phyloP scores from a whole-genome alignment of 1,284 basidiomycete genomes.

The Pterulicium gracile region DNA sequence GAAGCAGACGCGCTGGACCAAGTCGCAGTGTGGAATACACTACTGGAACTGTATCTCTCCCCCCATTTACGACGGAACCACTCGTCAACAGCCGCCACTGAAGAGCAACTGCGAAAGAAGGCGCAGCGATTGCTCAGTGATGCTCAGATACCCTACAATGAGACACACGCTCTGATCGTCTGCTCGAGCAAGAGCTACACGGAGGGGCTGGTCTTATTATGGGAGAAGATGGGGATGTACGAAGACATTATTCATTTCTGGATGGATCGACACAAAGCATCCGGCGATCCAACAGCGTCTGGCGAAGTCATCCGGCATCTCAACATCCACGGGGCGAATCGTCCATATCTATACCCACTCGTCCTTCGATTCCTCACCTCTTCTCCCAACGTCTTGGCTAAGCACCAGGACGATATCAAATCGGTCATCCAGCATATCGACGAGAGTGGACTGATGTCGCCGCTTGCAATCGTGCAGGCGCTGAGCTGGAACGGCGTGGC shows the following conservation, averaged over 20 bases:
- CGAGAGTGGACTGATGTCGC: constrained; percentile 72
- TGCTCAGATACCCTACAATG: constrained; percentile 70
- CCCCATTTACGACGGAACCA: constrained; percentile 19
- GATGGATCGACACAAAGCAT: constrained; percentile 61
- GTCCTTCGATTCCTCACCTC: constrained; percentile 88
- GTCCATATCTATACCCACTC: constrained; percentile 76
- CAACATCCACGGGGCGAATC: constrained; percentile 58
- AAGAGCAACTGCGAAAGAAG: constrained; percentile 36
- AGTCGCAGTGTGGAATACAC: constrained; percentile 89
- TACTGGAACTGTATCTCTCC: constrained; percentile 87
- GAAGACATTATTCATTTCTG: constrained; percentile 91
- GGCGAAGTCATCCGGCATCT: constrained; percentile 66
- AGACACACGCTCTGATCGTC: constrained; percentile 85
- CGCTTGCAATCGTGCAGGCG: constrained; percentile 81
- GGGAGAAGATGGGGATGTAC: constrained; percentile 93
- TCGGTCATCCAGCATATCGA: constrained; percentile 71
- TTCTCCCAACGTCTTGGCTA: constrained; percentile 52
- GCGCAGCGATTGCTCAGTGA: constrained; percentile 61
- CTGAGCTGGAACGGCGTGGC: constrained; percentile 81
- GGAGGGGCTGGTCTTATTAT: constrained; percentile 78
- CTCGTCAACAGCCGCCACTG: constrained; percentile 15
- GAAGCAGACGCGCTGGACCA: constrained; percentile 62
- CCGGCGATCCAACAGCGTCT: constrained; percentile 34
- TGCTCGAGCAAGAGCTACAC: constrained; percentile 81
- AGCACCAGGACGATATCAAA: constrained; percentile 64